These are phyloP conservation scores for Microcera coccophila DNA, from an alignment of 2,329 filamentous ascomycete species.

Conservation along the genomic window DNA sequence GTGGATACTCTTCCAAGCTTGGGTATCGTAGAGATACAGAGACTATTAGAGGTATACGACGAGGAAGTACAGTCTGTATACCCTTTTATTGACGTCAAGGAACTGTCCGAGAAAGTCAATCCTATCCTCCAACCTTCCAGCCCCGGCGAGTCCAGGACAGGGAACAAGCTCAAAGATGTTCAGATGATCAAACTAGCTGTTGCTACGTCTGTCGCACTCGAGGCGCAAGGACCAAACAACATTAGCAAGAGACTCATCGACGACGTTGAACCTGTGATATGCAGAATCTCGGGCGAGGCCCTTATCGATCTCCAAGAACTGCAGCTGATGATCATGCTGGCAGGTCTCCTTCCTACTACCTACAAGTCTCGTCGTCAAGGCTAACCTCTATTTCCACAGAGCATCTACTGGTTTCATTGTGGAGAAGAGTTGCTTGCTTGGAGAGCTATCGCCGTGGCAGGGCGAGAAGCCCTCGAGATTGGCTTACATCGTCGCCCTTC, in stretches of 20 bases:
- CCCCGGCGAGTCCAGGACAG: background rate
- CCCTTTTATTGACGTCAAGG: slow-evolving; percentile 30
- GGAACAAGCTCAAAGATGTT: background rate
- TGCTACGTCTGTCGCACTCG: slow-evolving; percentile 31
- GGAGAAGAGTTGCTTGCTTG: slow-evolving; percentile 49
- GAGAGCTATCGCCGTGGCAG: slow-evolving; percentile 45
- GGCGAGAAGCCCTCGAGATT: slow-evolving; percentile 44
- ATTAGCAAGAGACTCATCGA: slow-evolving; percentile 26
- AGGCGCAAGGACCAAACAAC: slow-evolving; percentile 31
- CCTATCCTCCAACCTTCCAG: slow-evolving; percentile 27
- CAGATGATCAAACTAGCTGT: slow-evolving; percentile 20
- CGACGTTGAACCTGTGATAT: slow-evolving; percentile 28
- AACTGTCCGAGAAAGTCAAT: slow-evolving; percentile 23
- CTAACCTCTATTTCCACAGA: no score
- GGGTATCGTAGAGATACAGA: slow-evolving; percentile 26
- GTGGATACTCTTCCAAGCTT: slow-evolving; percentile 15
- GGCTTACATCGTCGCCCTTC: slow-evolving; percentile 46
- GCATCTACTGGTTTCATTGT: slow-evolving; percentile 41
- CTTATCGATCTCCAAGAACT: slow-evolving; percentile 34
- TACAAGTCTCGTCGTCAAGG: background rate
- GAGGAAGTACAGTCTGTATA: slow-evolving; percentile 39
- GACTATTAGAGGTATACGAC: slow-evolving; percentile 35
- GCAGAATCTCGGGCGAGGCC: slow-evolving; percentile 26
- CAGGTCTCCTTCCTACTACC: slow-evolving; percentile 7
- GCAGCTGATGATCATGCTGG: slow-evolving; percentile 31